phyloP scores from a whole-genome alignment of 495 filamentous ascomycete species.

The Aspergillus sclerotioniger region DNA sequence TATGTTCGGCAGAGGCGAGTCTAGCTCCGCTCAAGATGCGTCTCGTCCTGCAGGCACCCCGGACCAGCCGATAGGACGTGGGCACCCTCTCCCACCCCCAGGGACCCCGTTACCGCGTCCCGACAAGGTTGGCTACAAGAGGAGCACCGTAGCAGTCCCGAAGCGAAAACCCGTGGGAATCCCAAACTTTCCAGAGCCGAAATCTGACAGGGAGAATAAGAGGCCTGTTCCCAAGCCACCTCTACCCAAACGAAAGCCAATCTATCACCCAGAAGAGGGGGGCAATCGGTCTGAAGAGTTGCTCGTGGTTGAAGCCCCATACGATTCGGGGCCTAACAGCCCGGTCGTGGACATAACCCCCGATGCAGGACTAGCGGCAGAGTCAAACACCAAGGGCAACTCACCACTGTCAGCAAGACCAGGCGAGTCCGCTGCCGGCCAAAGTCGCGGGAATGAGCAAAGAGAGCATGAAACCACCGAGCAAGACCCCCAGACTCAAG shows the following conservation, averaged over 20 bases:
- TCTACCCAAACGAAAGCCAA: slow-evolving; percentile 38
- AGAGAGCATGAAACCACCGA: neutral
- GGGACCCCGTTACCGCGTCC: slow-evolving; percentile 72
- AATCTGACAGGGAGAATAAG: slow-evolving; percentile 22
- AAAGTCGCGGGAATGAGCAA: neutral
- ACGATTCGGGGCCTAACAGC: slow-evolving; percentile 50
- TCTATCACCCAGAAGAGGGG: slow-evolving; percentile 22
- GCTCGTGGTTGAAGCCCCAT: slow-evolving; percentile 52
- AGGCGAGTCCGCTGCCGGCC: neutral
- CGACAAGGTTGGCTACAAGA: slow-evolving; percentile 60
- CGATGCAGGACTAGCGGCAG: slow-evolving; percentile 8
- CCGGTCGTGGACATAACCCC: slow-evolving; percentile 35
- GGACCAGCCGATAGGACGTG: slow-evolving; percentile 69
- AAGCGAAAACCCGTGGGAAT: slow-evolving; percentile 59
- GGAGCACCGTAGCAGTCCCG: slow-evolving; percentile 54
- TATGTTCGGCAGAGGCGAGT: slow-evolving; percentile 60
- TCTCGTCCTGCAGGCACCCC: slow-evolving; percentile 51
- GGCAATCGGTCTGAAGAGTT: slow-evolving; percentile 34
- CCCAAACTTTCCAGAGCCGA: slow-evolving; percentile 33
- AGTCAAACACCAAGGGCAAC: neutral
- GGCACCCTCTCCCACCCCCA: slow-evolving; percentile 51
- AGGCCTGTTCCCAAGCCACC: slow-evolving; percentile 30
- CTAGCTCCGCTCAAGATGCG: slow-evolving; percentile 28
- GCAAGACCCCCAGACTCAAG: neutral
- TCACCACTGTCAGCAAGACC: neutral